Conservation (phyloP, 805 yeast species). For the Cyberlindnera americana region DNA sequence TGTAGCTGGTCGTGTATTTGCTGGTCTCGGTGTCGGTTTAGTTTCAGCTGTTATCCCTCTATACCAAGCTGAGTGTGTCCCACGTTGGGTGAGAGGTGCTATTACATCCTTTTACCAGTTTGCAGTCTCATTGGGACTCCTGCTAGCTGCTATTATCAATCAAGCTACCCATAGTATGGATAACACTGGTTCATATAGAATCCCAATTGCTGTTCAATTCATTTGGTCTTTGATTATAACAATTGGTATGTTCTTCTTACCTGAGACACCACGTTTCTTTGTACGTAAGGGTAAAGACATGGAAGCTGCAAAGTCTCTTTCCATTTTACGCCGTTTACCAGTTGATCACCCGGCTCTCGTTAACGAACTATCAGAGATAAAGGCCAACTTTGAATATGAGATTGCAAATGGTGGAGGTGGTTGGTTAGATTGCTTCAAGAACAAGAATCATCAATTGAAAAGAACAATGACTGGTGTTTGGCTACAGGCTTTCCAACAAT, state of each 20-base stretch:
- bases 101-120: constrained; percentile 72
- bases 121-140: constrained; percentile 66
- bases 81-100: constrained; percentile 77
- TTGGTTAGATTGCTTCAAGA: constrained; percentile 34
- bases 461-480: constrained; percentile 41
- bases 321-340: constrained; percentile 53
- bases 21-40: constrained; percentile 72
- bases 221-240: constrained; percentile 62
- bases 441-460: constrained; percentile 37
- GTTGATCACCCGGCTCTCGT: constrained; percentile 39
- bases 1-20: constrained; percentile 62
- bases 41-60: constrained; percentile 70
- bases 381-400: constrained; percentile 46
- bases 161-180: constrained; percentile 57
- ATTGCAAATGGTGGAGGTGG: constrained; percentile 25
- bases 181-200: constrained; percentile 59
- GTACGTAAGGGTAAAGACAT: constrained; percentile 53
- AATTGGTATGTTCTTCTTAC: constrained; percentile 60
- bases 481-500: constrained; percentile 53
- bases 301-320: constrained; percentile 51
- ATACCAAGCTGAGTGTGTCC: constrained; percentile 80
- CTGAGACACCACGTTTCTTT: constrained; percentile 72
- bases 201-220: constrained; percentile 71
- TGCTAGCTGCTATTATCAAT: constrained; percentile 66
- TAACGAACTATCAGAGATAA: constrained; percentile 44